These are phyloP conservation scores for Durio zibethinus DNA, from an alignment of 345 rosid genomes.

Conservation along the genomic window DNA sequence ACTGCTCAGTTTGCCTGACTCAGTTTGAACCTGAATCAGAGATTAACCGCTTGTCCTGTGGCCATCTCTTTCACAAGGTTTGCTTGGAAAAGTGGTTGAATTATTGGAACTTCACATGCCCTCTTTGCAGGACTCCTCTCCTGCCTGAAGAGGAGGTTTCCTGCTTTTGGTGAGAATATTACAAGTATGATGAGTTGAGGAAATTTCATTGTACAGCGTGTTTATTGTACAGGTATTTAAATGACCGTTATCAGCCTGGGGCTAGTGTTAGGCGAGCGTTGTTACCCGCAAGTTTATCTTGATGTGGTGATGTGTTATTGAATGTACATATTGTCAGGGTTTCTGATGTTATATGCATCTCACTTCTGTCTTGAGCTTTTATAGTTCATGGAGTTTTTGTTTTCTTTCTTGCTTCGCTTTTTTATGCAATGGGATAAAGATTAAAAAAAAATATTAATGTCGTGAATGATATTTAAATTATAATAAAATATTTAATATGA, in stretches of 20 bases:
- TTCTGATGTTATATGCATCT: constrained; percentile 20
- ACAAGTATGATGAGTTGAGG: not conserved
- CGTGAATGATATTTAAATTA: too few species aligned
- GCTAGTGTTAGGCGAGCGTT: constrained; percentile 1
- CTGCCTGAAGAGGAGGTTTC: constrained; percentile 46
- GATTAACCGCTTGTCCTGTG: constrained; percentile 59
- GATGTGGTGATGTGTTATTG: constrained; percentile 11
- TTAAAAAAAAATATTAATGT: too few species aligned
- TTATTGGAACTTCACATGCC: constrained; percentile 68
- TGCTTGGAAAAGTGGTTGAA: constrained; percentile 82
- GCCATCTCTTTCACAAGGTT: constrained; percentile 61
- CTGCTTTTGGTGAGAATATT: constrained; percentile 43
- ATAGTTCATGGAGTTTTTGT: constrained; percentile 5
- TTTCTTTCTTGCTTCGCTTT: not conserved
- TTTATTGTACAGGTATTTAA: constrained; percentile 22
- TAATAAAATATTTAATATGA: too few species aligned
- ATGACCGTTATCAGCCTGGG: not conserved
- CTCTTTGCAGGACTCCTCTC: constrained; percentile 65
- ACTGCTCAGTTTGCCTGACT: constrained; percentile 62
- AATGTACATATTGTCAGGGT: constrained; percentile 30
- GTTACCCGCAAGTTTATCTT: constrained; percentile 12
- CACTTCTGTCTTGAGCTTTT: constrained; percentile 12
- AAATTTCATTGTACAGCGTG: constrained; percentile 27
- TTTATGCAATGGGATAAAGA: not conserved
- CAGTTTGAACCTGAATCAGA: constrained; percentile 56